Conservation (phyloP, 2,329 filamentous ascomycete species). For the Rhynchosporium secalis region DNA sequence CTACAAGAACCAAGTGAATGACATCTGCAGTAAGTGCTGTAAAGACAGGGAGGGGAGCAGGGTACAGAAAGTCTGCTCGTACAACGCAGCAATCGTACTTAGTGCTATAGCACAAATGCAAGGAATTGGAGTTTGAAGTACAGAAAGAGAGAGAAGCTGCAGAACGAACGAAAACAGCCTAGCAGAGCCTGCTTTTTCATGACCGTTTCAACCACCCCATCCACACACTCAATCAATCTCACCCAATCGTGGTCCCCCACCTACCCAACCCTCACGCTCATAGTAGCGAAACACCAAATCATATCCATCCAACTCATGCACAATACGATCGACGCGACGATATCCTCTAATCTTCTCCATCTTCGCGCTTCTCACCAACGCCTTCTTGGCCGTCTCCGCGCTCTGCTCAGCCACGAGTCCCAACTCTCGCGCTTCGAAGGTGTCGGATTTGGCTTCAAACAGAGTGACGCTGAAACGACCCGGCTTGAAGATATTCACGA, state of each 20-base stretch:
- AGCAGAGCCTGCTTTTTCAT: background rate
- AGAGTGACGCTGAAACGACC: conserved; percentile 97
- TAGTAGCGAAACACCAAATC: conserved; percentile 97
- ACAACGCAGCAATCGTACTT: background rate
- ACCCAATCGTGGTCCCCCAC: conserved; percentile 37
- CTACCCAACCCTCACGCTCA: conserved; percentile 76
- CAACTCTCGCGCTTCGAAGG: conserved; percentile 33
- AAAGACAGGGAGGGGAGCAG: background rate
- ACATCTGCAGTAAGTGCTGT: background rate
- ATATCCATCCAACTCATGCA: conserved; percentile 96
- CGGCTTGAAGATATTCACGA: conserved; percentile 93
- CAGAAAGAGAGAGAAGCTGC: background rate
- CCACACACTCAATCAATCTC: conserved; percentile 33
- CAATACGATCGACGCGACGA: conserved; percentile 85
- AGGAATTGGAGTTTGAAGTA: background rate
- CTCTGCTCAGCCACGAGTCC: conserved; percentile 41
- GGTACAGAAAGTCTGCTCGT: background rate
- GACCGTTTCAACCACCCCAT: background rate
- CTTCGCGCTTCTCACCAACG: conserved; percentile 47
- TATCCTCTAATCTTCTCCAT: conserved; percentile 81
- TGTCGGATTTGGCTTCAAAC: conserved; percentile 78
- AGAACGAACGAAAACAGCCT: background rate
- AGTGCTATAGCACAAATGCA: background rate
- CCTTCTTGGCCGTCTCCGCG: conserved; percentile 42
- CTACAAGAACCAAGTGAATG: background rate